Base-by-base conservation (phyloP, 2,329 filamentous ascomycete species). In the Lachnum nothofagi region DNA sequence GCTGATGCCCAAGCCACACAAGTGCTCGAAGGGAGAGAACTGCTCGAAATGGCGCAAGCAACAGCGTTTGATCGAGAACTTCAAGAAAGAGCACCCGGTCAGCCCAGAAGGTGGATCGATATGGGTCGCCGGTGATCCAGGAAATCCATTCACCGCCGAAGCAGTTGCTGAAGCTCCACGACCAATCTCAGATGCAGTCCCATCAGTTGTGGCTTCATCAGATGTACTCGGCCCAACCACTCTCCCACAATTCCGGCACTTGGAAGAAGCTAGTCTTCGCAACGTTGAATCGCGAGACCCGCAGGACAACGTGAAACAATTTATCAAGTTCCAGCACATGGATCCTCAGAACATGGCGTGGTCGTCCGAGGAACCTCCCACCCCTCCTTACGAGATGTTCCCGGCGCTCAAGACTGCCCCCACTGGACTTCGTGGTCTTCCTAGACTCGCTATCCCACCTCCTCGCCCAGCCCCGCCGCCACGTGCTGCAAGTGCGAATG, bases 241-340 rank as follows among this genome's bases (percentile, higher is more conserved):
- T 40, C 65, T 83, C 10, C 77, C 85, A 19, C 75, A 83, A 20
- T 75, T 91, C 51, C 77, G 79, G 50, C 80, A 83, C 54, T 78
- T 96, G 31, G 84, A 90, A 60, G 84, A 90, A 65, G 81, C 85
- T 42, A 78, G 76, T 35, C 81, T 95, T 14, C 80, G 82, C 49
- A 81, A 76, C 54, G 65, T 95, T 25, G 77, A 86, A 63, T 73
- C 75, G 16, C 79, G 86, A 45, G 90, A 96, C 63, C 87, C 91
- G 5, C 91, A 94, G 67, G 91, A 96, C 69, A 95, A 91, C 60
- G 89, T 97, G 29, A 84, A 88, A 63, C 88, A 95, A 57, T 97
- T 95, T 69, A 78, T 97, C 45, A 80, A 80, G 63, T 91, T 95
- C 65, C 91, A 97, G 66, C 84, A 86, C 66, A 64, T 80, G 50